Base-by-base conservation (phyloP, 2,329 filamentous ascomycete genomes). In the Colletotrichum sojae region DNA sequence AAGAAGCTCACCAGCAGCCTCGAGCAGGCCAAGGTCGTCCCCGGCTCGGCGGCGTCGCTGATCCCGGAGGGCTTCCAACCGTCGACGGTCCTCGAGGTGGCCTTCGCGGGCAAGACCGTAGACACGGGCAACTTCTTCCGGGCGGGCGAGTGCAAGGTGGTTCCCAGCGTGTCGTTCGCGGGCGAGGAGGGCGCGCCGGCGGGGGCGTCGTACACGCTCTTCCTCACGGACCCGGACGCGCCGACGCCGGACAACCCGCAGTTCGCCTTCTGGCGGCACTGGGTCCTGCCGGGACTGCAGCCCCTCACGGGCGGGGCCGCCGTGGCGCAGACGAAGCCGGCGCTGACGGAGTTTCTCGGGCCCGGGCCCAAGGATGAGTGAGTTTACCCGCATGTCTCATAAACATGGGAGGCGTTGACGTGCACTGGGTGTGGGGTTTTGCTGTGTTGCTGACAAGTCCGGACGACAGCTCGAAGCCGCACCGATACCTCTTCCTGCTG, bases 201-300 rank as follows among this genome's bases (percentile, higher is more conserved):
- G 9, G 75, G 74, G 31, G 72, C 77, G 0, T 79, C 78, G 1
- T 88, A 85, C 75, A 80, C 82, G 43, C 77, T 87, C 58, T 76
- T 88, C 71, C 78, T 88, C 48, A 79, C 87, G 22, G 86, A 88
- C 63, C 85, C 86, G 0, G 86, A 88, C 67, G 86, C 86, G 20
- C 86, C 86, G 0, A 88, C 85, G 0, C 86, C 86, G 0, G 83
- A 85, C 43, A 83, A 88, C 58, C 85, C 84, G 6, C 87, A 85
- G 72, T 88, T 86, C 73, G 83, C 85, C 0, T 87, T 85, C 73
- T 88, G 85, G 85, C 78, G 86, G 20, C 86, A 88, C 72, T 88
- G 84, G 84, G 79, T 88, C 27, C 74, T 87, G 0, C 75, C 79
- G 4, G 82, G 83, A 0, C 53, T 85, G 58, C 78, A 77, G 63